Evolutionary conservation across 129 eudicot genomes (phyloP).

Genomic region (Escallonia rubra): DNA sequence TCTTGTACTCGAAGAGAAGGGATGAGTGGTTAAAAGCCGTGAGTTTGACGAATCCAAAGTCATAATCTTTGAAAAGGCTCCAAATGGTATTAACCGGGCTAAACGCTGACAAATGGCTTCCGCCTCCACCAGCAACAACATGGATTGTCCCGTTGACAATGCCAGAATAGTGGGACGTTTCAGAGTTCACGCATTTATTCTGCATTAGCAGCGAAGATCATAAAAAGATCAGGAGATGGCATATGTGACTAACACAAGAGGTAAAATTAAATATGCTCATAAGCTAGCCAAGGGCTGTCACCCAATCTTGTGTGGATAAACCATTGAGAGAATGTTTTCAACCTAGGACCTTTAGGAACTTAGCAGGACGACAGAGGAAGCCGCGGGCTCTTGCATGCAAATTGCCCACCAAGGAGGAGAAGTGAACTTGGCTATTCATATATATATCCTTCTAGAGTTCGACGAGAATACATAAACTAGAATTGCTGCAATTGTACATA

Average conservation of each 20-base stretch:
- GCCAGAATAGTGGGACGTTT: constrained; percentile 59
- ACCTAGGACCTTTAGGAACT: too few species aligned
- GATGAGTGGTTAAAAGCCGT: constrained; percentile 81
- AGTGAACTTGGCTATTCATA: too few species aligned
- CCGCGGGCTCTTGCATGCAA: background rate
- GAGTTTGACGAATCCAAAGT: constrained; percentile 82
- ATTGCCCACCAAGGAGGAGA: background rate
- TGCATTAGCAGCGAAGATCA: constrained; percentile 24
- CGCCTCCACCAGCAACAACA: constrained; percentile 88
- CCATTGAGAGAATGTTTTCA: too few species aligned
- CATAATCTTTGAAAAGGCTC: constrained; percentile 70
- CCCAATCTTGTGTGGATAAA: background rate
- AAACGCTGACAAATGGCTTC: constrained; percentile 65
- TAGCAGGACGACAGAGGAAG: background rate
- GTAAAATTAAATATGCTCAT: background rate
- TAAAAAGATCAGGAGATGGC: background rate
- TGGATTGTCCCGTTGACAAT: constrained; percentile 79
- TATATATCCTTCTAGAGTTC: background rate
- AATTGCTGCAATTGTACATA: background rate
- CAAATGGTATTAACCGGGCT: constrained; percentile 48
- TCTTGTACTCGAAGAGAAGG: constrained; percentile 84
- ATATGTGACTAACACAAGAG: background rate
- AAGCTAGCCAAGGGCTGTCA: background rate
- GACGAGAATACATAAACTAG: background rate
- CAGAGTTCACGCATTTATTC: constrained; percentile 70